These are phyloP conservation scores for Daldinia caldariorum DNA, from an alignment of 495 filamentous ascomycete species.

Conservation along the genomic window DNA sequence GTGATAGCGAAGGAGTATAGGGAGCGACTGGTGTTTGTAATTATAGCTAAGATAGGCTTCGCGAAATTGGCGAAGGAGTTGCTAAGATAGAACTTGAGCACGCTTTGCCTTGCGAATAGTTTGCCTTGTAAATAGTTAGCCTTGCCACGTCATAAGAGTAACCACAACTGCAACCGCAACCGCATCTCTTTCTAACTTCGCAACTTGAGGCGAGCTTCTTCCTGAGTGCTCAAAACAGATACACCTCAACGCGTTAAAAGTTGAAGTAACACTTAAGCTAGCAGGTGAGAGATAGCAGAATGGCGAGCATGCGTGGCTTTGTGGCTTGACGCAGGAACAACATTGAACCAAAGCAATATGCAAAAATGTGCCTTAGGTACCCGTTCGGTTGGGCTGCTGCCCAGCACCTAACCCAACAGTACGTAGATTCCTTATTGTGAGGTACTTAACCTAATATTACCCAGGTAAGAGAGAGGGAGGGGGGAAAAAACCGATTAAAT, in stretches of 20 bases:
- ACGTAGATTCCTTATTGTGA: background rate
- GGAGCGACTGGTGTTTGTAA: background rate
- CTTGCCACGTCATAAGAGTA: conserved; percentile 1
- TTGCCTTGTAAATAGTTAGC: background rate
- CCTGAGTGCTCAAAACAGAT: background rate
- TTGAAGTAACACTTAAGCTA: background rate
- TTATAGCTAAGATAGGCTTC: background rate
- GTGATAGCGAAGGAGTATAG: background rate
- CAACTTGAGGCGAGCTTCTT: background rate
- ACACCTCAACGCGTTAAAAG: background rate
- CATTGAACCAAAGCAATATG: background rate
- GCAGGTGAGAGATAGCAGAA: background rate
- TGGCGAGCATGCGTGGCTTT: background rate
- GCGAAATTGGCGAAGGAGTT: background rate
- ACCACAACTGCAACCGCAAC: background rate
- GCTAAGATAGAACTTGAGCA: background rate
- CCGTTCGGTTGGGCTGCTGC: background rate
- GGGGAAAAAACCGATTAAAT: no score
- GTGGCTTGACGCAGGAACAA: conserved; percentile 9
- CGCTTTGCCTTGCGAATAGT: background rate
- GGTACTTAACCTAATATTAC: no score
- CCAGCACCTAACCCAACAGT: no score
- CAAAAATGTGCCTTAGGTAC: background rate
- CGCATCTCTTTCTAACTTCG: background rate
- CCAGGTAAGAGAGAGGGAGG: no score